These are phyloP conservation scores for Lophium mytilinum DNA, from an alignment of 495 filamentous ascomycete genomes.

Conservation along the genomic window DNA sequence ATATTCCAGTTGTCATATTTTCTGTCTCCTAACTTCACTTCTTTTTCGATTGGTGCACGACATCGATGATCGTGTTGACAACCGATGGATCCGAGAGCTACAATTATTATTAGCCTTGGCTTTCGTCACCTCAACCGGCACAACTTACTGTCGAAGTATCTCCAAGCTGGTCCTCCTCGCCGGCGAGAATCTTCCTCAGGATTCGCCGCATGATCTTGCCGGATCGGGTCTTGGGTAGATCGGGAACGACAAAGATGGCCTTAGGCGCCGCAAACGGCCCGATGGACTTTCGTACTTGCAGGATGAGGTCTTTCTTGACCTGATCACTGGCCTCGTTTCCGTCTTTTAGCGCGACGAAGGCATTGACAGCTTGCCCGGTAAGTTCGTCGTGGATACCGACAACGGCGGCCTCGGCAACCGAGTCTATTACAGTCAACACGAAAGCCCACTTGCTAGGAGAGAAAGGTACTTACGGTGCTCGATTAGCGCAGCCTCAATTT, in stretches of 20 bases:
- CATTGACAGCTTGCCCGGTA: constrained; percentile 94
- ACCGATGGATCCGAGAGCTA: constrained; percentile 86
- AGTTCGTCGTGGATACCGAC: constrained; percentile 90
- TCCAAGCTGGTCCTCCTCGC: constrained; percentile 93
- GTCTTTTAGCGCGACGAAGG: constrained; percentile 90
- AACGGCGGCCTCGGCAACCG: constrained; percentile 90
- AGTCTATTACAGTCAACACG: constrained; percentile 32
- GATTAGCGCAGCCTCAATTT: constrained; percentile 93
- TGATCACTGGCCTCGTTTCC: constrained; percentile 70
- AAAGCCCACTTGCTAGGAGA: too few species aligned
- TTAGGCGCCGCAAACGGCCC: constrained; percentile 97
- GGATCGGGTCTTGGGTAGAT: constrained; percentile 91
- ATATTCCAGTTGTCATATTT: too few species aligned
- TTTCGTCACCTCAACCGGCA: not conserved
- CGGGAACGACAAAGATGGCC: constrained; percentile 78
- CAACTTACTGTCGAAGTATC: constrained; percentile 80
- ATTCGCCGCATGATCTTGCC: constrained; percentile 99
- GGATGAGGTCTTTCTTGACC: constrained; percentile 81
- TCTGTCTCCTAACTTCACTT: constrained; percentile 33
- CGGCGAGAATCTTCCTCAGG: constrained; percentile 89
- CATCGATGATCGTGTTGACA: constrained; percentile 79
- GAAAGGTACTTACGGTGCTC: constrained; percentile 60
- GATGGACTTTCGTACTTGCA: constrained; percentile 94
- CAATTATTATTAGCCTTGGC: constrained; percentile 12
- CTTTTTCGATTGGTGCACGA: constrained; percentile 57